Conservation (phyloP, 495 filamentous ascomycete genomes). For the Copromyces sp. region DNA sequence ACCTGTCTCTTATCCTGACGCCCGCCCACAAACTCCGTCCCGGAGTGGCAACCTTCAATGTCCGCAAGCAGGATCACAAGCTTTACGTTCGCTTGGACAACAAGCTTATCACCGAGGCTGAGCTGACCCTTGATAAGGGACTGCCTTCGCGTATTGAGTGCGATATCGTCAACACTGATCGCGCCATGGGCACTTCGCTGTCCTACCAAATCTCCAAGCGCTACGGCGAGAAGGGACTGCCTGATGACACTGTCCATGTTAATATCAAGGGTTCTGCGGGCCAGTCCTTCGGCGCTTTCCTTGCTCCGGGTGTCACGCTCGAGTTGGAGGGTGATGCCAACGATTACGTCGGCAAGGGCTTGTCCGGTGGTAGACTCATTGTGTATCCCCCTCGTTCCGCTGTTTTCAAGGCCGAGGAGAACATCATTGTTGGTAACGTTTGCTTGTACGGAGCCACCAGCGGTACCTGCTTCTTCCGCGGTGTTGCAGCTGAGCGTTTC, state of each 20-base stretch:
- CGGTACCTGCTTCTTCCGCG: constrained; percentile 95
- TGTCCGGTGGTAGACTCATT: constrained; percentile 92
- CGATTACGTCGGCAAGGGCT: constrained; percentile 96
- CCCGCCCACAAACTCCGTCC: constrained; percentile 94
- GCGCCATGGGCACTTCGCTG: constrained; percentile 85
- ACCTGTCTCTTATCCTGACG: constrained; percentile 90
- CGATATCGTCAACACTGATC: constrained; percentile 97
- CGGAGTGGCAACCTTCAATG: constrained; percentile 96
- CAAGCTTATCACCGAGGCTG: constrained; percentile 95
- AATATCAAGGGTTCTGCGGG: constrained; percentile 98
- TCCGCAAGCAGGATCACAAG: constrained; percentile 94
- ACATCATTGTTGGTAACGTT: constrained; percentile 91
- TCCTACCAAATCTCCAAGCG: constrained; percentile 94
- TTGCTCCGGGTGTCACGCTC: constrained; percentile 89
- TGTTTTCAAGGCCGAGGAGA: constrained; percentile 96
- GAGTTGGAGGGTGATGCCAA: constrained; percentile 97
- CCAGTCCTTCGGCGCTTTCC: constrained; percentile 94
- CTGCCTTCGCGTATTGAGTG: constrained; percentile 92
- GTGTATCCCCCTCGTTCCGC: constrained; percentile 91
- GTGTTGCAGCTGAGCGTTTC: constrained; percentile 94
- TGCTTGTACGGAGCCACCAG: constrained; percentile 95
- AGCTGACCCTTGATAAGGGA: constrained; percentile 93
- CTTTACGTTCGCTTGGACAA: constrained; percentile 95
- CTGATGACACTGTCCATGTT: constrained; percentile 90
- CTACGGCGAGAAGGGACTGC: constrained; percentile 83